Evolutionary conservation across 2,329 filamentous ascomycete species (phyloP), one percentile per base, ranked within the genome.

Genomic region (Colletotrichum sp.): DNA sequence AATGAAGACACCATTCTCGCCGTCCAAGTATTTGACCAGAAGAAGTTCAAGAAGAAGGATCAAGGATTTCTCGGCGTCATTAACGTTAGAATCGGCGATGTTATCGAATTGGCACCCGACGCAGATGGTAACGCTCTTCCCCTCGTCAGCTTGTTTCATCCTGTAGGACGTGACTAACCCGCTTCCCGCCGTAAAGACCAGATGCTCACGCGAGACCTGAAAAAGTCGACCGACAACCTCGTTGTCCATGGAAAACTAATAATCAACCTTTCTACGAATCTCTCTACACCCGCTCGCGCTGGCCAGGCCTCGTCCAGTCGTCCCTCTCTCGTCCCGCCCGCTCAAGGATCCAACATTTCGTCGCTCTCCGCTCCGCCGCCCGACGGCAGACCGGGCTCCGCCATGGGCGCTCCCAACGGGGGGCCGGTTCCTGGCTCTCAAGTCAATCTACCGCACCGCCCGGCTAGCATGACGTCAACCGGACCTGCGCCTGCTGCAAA

Each of bases 21-120:
- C 9, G 96, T 99, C 63, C 97, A 99, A 84, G 98, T 99, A 71
- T 99, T 99, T 84, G 97, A 99, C 86, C 97, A 99, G 87, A 98
- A 98, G 89, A 99, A 99, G 88, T 99, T 99, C 89, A 99, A 99
- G 90, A 99, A 99, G 92, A 99, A 99, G 95, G 97, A 99, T 81
- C 97, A 99, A 85, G 97, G 97, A 10, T 99, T 99, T 83, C 90
- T 99, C 8, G 97, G 97, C 74, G 97, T 99, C 71, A 98, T 99
- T 83, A 99, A 99, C 84, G 94, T 99, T 81, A 94, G 96, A 75
- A 94, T 99, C 80, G 97, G 97, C 81, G 96, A 98, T 89, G 94
- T 97, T 52, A 95, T 99, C 80, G 96, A 98, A 84, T 89, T 99
- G 79, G 93, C 95, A 78, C 92, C 95, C 75, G 96, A 96, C 74